These are phyloP conservation scores for Solioccasus polychromus DNA, from an alignment of 768 basidiomycete genomes.

Conservation along the genomic window DNA sequence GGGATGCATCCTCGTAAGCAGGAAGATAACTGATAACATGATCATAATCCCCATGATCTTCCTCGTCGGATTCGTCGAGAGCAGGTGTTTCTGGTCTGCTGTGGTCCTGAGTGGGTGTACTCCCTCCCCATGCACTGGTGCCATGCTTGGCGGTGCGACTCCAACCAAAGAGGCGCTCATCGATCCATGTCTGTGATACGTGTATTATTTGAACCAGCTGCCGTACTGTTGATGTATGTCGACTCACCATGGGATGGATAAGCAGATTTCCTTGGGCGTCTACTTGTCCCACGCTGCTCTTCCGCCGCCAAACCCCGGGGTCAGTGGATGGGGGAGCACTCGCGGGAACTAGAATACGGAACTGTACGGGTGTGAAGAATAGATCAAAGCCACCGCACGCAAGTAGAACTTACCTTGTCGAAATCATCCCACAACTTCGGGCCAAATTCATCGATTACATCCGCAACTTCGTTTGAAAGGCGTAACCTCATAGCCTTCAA, in stretches of 20 bases:
- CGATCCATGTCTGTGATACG: slow-evolving; percentile 70
- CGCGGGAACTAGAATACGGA: slow-evolving; percentile 77
- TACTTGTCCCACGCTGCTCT: slow-evolving; percentile 78
- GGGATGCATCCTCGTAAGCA: slow-evolving; percentile 42
- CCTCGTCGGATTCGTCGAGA: slow-evolving; percentile 80
- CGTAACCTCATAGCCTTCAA: slow-evolving; percentile 70
- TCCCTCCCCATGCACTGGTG: slow-evolving; percentile 84
- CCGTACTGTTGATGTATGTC: slow-evolving; percentile 11
- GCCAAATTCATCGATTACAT: slow-evolving; percentile 83
- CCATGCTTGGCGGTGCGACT: slow-evolving; percentile 70
- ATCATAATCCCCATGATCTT: slow-evolving; percentile 89
- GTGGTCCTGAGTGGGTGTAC: slow-evolving; percentile 49
- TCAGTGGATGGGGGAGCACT: slow-evolving; percentile 78
- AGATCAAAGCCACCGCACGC: not conserved
- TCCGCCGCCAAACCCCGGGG: slow-evolving; percentile 75
- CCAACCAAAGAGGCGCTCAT: slow-evolving; percentile 94
- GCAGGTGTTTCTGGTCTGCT: slow-evolving; percentile 70
- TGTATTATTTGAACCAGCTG: slow-evolving; percentile 1
- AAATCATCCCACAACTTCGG: slow-evolving; percentile 87
- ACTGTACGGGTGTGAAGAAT: slow-evolving; percentile 39
- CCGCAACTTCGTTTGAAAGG: slow-evolving; percentile 81
- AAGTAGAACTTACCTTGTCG: slow-evolving; percentile 52
- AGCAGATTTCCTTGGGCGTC: slow-evolving; percentile 82
- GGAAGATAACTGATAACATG: slow-evolving; percentile 73
- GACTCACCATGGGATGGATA: slow-evolving; percentile 79